Evolutionary conservation across 805 yeast species (phyloP).

Genomic region (Alloascoidea hylecoeti): DNA sequence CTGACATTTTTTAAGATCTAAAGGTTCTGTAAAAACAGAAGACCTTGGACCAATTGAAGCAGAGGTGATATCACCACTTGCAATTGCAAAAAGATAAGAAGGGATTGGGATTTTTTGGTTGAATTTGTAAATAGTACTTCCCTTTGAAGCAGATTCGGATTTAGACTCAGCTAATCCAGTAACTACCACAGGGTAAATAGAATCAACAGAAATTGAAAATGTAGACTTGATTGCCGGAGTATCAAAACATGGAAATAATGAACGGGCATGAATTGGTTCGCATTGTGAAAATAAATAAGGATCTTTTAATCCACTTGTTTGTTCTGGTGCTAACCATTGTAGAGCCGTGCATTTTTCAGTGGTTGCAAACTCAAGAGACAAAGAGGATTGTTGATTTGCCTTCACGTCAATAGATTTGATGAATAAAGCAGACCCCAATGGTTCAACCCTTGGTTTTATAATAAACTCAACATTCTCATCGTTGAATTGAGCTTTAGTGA

Average conservation of each 20-base stretch:
- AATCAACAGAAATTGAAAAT: constrained; percentile 39
- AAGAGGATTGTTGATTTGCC: constrained; percentile 4
- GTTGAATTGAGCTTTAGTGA: constrained; percentile 31
- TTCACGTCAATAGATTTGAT: constrained; percentile 11
- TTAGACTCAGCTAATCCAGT: constrained; percentile 36
- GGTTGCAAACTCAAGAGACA: constrained; percentile 42
- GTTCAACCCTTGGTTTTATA: constrained; percentile 18
- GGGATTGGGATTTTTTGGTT: constrained; percentile 78
- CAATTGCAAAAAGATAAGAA: constrained; percentile 69
- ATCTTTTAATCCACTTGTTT: constrained; percentile 55
- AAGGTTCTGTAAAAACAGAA: constrained; percentile 66
- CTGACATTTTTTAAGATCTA: constrained; percentile 48
- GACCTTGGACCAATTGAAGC: constrained; percentile 80
- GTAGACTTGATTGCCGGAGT: constrained; percentile 75
- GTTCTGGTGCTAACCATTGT: constrained; percentile 68
- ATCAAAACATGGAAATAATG: constrained; percentile 81
- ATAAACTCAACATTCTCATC: constrained; percentile 16
- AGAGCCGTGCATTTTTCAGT: constrained; percentile 70
- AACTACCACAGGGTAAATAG: constrained; percentile 58
- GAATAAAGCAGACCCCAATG: constrained; percentile 28
- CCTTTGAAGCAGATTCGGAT: constrained; percentile 8
- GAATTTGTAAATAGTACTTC: constrained; percentile 27
- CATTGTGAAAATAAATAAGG: constrained; percentile 80
- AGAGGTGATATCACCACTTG: constrained; percentile 62
- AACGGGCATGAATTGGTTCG: constrained; percentile 84